Evolutionary conservation across 2,329 filamentous ascomycete species (phyloP), one percentile per base, ranked within the genome.

Genomic region (Grosmannia penicillata): DNA sequence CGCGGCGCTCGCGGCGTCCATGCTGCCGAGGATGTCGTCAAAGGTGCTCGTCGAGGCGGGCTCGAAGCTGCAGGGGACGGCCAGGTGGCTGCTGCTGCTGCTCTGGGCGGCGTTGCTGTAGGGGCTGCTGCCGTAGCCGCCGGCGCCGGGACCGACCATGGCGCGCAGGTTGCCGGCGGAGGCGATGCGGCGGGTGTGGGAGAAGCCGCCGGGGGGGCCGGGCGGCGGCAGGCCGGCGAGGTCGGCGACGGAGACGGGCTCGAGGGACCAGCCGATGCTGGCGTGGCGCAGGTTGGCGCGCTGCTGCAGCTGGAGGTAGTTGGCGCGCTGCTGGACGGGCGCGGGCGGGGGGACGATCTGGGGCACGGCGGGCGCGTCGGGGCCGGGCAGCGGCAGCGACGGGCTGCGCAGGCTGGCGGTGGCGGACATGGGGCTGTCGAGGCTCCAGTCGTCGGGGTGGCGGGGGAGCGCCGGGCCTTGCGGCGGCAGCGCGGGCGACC

Each of bases 21-120:
- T 56, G 39, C 49, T 53, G 46, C 56, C 52, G 37, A 59, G 47
- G 17, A 59, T 59, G 38, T 55, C 52, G 33, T 59, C 56, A 45
- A 59, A 59, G 21, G 56, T 45, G 36, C 42, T 47, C 32, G 33
- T 38, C 8, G 39, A n/a, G 7, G 39, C 39, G 33, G 25, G 21
- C 8, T 27, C 10, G 2, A 26, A 4, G 8, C 31, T 10, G 24
- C 33, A 38, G 39, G n/a, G 33, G 0, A 23, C 25, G 10, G n/a
- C 10, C 7, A 27, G 26, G 11, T 9, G 14, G 22, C 30, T 8
- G 17, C 9, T 7, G 4, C 11, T 33, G 17, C 11, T 19, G 30
- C 11, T 14, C 4, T 23, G 8, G 30, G 18, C 8, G 8, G 7
- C 17, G 26, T 8, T 18, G 31, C 26, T 11, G 39, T 39, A 6